Base-by-base conservation (phyloP, 2,329 filamentous ascomycete genomes). In the Cladophialophora yegresii region DNA sequence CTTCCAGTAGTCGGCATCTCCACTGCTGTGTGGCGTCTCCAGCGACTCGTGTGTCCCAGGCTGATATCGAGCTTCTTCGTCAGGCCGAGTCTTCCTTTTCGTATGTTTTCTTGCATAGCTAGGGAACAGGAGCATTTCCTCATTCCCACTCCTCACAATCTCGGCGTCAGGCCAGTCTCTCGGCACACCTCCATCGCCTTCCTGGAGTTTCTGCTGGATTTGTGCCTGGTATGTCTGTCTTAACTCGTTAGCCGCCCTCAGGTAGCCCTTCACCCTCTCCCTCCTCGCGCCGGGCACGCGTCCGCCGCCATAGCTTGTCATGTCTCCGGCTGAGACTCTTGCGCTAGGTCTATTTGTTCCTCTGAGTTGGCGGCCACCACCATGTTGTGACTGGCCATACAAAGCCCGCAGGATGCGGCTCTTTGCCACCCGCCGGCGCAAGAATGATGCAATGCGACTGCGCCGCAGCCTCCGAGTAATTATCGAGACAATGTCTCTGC, bases 111-210 rank as follows among this genome's bases (percentile, higher is more conserved):
- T 87, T 8, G 91, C 92, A 75, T 99, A 99, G 59, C 92, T 97
- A 0, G 95, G 95, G 71, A 99, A 99, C 26, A 99, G 76, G 9
- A 99, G 86, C 87, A 99, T 91, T 78, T 98, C 91, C 75, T 97
- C 92, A 65, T 92, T 86, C 12, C 91, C 93, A 66, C 87, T 88
- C 10, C 87, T 85, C 16, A 89, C 85, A 65, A 96, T 90, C n/a
- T 89, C 86, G 20, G 91, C 89, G 70, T 96, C 89, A 0, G 92
- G 91, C 73, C 96, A 97, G 0, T 89, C 86, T 0, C 89, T 90
- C 0, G 91, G 89, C 32, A 91, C 89, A 51, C 82, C 76, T 28
- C 77, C 72, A 72, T 80, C 80, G 53, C 80, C 79, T 36, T 79
- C 78, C n/a, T 76, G 74, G 6, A 73, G 76, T 65, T 74, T 80